Base-by-base conservation (phyloP, 257 asterid species). In the Scutellaria galericulata region DNA sequence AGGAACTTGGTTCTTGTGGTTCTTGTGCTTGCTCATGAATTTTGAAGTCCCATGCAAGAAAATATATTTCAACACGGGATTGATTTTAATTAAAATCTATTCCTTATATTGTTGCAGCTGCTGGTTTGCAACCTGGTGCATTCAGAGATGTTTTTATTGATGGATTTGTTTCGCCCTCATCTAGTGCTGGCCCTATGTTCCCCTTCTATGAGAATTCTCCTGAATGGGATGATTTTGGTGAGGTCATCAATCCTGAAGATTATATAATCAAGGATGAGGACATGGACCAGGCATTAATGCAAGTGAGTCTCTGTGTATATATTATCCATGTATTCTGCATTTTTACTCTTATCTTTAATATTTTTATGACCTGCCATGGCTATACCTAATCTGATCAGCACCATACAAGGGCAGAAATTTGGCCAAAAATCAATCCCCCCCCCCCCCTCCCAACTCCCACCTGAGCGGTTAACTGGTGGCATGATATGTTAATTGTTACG, bases 191-290 rank as follows among this genome's bases (percentile, higher is more conserved):
- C 35, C 98, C 96, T 63, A 90, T 95, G 98, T 95, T 92, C 78
- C 98, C 98, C 54, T 90, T 84, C 83, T 92, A 86, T 79, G 96
- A 83, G 7, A 71, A 78, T 63, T 60, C 92, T 14, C 68, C 82
- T 0, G 98, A 87, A 76, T 95, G 99, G 99, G 99, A 95, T 87
- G 99, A 95, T 82, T 95, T 90, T 79, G 97, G 99, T 58, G 99
- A 95, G 81, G 91, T 92, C 75, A 88, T 95, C 77, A 88, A 95
- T 77, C 98, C 96, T 41, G 98, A 95, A 85, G 97, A 95, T 88
- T 95, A 88, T 78, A 86, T 69, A 56, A 82, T 81, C 73, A 86
- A 88, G 83, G 96, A 84, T 73, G 96, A 86, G 70, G 91, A 87
- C 77, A 87, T 86, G 85, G 95, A 84, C 79, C 88, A 72, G 66